Conservation (phyloP, 2,329 filamentous ascomycete species). For the Biscogniauxia marginata region DNA sequence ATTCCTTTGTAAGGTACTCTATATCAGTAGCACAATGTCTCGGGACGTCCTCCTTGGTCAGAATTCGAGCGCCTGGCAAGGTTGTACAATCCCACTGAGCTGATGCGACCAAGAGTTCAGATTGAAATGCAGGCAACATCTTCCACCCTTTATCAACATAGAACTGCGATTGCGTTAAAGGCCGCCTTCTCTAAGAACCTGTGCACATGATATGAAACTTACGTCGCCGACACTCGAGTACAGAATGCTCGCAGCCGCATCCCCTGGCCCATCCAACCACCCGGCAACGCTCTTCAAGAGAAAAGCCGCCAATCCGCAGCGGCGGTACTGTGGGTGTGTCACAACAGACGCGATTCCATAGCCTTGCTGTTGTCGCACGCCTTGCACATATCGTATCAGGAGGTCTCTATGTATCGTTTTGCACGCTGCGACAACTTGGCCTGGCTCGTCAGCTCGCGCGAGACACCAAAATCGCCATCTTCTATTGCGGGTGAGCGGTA, state of each 20-base stretch:
- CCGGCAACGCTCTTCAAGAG: slow-evolving; percentile 15
- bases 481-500: slow-evolving; percentile 7
- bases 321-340: slow-evolving; percentile 12
- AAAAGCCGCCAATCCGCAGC: slow-evolving; percentile 14
- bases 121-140: slow-evolving; percentile 9
- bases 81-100: neutral
- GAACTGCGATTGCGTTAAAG: slow-evolving; percentile 10
- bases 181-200: neutral
- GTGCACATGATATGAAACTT: too few relatives aligned
- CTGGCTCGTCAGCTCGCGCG: slow-evolving; percentile 4
- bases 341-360: slow-evolving; percentile 20
- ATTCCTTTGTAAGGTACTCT: slow-evolving; percentile 4
- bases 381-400: slow-evolving; percentile 9
- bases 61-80: slow-evolving; percentile 7
- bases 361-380: slow-evolving; percentile 8
- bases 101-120: slow-evolving; percentile 3
- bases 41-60: slow-evolving; percentile 11
- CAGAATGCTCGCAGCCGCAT: slow-evolving; percentile 17
- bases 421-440: slow-evolving; percentile 16
- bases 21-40: slow-evolving; percentile 15
- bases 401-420: slow-evolving; percentile 20
- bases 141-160: slow-evolving; percentile 19
- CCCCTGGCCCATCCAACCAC: slow-evolving; percentile 20
- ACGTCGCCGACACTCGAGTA: slow-evolving; percentile 20
- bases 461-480: slow-evolving; percentile 18